Percentiles rank a stretch among this genome's conserved stretches.
These are phyloP conservation scores for Xerocomellus amylosporus DNA, from an alignment of 768 basidiomycete species.

Conservation along the genomic window DNA sequence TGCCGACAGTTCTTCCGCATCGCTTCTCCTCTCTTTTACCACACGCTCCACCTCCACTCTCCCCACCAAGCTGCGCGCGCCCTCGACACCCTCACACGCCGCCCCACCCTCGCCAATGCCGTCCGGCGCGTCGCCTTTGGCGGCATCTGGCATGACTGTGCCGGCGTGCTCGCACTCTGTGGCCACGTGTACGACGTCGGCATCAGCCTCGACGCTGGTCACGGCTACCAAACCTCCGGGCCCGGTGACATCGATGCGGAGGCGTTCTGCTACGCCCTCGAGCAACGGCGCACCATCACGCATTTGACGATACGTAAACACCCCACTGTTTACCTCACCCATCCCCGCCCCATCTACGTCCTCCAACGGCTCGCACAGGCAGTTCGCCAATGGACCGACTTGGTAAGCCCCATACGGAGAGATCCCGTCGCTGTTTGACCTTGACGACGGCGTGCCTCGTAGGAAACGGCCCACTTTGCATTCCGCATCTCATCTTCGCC, in stretches of 20 bases:
- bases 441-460: constrained; percentile 1
- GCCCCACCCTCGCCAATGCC: constrained; percentile 38
- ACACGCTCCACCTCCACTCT: constrained; percentile 45
- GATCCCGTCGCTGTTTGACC: not conserved
- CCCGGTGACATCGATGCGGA: constrained; percentile 21
- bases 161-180: constrained; percentile 35
- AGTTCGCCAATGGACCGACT: constrained; percentile 39
- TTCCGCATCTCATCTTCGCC: constrained; percentile 51
- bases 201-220: constrained; percentile 31
- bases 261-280: constrained; percentile 42
- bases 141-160: constrained; percentile 41
- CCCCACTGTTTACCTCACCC: constrained; percentile 51
- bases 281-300: constrained; percentile 35
- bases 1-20: constrained; percentile 54
- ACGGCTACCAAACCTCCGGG: not conserved
- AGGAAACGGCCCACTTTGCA: constrained; percentile 55
- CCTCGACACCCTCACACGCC: constrained; percentile 35
- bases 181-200: constrained; percentile 40
- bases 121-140: constrained; percentile 43
- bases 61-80: constrained; percentile 38
- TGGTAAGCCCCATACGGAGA: constrained; percentile 40
- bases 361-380: constrained; percentile 46
- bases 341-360: constrained; percentile 43
- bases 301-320: constrained; percentile 55
- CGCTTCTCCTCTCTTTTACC: constrained; percentile 55